Percentiles rank a stretch among this genome's conserved stretches.
Evolutionary conservation across 2,329 filamentous ascomycete genomes (phyloP).

Genomic region (Hyphodiscus sp.): DNA sequence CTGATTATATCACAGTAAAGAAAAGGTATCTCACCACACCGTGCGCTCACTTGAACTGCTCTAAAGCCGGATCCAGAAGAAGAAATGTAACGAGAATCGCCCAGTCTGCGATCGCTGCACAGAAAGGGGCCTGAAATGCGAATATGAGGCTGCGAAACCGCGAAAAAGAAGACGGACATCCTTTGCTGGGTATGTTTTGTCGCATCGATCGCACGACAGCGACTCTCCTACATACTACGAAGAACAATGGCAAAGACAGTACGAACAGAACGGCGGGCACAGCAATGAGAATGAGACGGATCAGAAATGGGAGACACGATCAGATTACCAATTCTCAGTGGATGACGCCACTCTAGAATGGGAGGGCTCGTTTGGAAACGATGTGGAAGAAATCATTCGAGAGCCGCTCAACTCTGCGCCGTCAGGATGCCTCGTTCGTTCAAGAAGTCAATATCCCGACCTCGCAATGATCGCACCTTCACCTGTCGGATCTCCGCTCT

Average conservation of each 20-base stretch:
- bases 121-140: slow-evolving; percentile 25
- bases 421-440: slow-evolving; percentile 13
- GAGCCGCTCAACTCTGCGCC: slow-evolving; percentile 7
- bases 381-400: slow-evolving; percentile 23
- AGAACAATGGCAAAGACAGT: slow-evolving; percentile 19
- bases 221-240: slow-evolving; percentile 15
- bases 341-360: slow-evolving; percentile 18
- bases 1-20: slow-evolving; percentile 26
- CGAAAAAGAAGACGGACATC: slow-evolving; percentile 17
- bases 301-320: slow-evolving; percentile 19
- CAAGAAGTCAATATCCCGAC: slow-evolving; percentile 27
- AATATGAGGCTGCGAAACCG: slow-evolving; percentile 29
- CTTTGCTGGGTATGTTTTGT: slow-evolving; percentile 17
- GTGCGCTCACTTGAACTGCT: neutral
- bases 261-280: slow-evolving; percentile 11
- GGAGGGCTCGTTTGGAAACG: slow-evolving; percentile 14
- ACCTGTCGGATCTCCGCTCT: slow-evolving; percentile 23
- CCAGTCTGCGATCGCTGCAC: slow-evolving; percentile 28
- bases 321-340: slow-evolving; percentile 18
- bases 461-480: slow-evolving; percentile 26
- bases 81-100: slow-evolving; percentile 30
- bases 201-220: slow-evolving; percentile 14
- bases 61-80: slow-evolving; percentile 24
- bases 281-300: slow-evolving; percentile 4
- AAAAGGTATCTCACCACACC: slow-evolving; percentile 24